Evolutionary conservation across 2,329 filamentous ascomycete genomes (phyloP).

Genomic region (Fusarium sp.): DNA sequence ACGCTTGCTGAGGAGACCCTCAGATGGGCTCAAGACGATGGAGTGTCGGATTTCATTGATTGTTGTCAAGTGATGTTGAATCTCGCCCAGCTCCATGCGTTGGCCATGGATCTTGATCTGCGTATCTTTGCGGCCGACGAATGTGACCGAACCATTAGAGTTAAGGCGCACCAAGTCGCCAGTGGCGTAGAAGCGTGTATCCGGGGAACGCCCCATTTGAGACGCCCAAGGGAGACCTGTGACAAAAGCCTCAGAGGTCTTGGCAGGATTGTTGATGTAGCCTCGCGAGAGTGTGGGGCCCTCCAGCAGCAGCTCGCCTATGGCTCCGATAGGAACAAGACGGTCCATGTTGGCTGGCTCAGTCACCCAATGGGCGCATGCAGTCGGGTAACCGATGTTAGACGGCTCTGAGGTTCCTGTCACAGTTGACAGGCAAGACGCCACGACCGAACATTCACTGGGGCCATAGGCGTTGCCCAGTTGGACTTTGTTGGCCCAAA

Average conservation of each 20-base stretch:
- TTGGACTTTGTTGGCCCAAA: neutral
- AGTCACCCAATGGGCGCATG: conserved; percentile 6
- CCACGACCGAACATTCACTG: conserved; percentile 18
- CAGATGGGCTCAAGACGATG: conserved; percentile 5
- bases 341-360: conserved; percentile 8
- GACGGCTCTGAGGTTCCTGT: neutral
- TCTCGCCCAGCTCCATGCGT: conserved; percentile 8
- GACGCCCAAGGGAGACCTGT: neutral
- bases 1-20: conserved; percentile 10
- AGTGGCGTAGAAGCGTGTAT: conserved; percentile 12
- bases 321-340: conserved; percentile 7
- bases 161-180: conserved; percentile 12
- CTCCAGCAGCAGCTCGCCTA: conserved; percentile 8
- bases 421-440: neutral
- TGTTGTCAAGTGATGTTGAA: conserved; percentile 2
- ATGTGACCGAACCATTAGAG: conserved; percentile 1
- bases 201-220: neutral
- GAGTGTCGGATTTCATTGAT: conserved; percentile 17
- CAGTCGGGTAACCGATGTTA: neutral
- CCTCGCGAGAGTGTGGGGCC: conserved; percentile 12
- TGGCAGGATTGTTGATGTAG: conserved; percentile 7
- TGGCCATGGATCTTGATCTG: conserved; percentile 2
- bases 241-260: conserved; percentile 8
- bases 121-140: neutral
- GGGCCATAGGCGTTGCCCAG: neutral